Base-by-base conservation (phyloP, 2,329 filamentous ascomycete genomes). In the Phaeosphaeriaceae sp. region DNA sequence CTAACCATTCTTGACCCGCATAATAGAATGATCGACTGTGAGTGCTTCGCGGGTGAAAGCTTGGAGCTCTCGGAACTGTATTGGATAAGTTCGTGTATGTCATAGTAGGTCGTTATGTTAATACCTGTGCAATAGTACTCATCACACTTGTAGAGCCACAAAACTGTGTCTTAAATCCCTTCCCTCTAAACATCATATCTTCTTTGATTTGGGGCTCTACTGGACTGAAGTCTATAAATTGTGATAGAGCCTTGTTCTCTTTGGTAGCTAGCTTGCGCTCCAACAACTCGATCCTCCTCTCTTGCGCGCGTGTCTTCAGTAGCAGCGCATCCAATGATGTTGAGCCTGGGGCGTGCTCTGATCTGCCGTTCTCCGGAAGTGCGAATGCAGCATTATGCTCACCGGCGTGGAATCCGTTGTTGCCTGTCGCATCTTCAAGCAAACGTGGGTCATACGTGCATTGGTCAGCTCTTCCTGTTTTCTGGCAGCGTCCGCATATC, bases 141-240 rank as follows among this genome's bases (percentile, higher is more conserved):
- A 73, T 66, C 2, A 75, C 60, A 51, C 76, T 74, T 4, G 75
- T 77, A 4, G 70, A 67, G 4, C 77, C 77, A 47, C 75, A 72
- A 51, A 77, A 79, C 13, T 74, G 72, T 1, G 76, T 77, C 55
- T 77, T 77, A 66, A 78, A 79, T 0, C 68, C 68, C 45, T 71
- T 77, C 1, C 75, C 76, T 48, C 75, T 61, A 36, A 79, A 72
- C 40, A 78, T 64, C 53, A 74, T 74, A 2, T 70, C 71, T 54
- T 78, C 75, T 2, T 60, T 47, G 12, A 60, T 21, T 0, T 40
- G 30, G 4, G 62, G 54, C 28, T 68, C 63, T 13, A 57, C 43
- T 13, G 39, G 44, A 7, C 43, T 23, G 16, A 57, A 29, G 20
- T 60, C 43, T 37, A 59, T 36, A 29, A 58, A 54, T 11, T 56